Evolutionary conservation across 228 moss, liverwort and hornwort species (phyloP), one percentile per base, ranked within the genome.

Genomic region (Sphagnum fallax): DNA sequence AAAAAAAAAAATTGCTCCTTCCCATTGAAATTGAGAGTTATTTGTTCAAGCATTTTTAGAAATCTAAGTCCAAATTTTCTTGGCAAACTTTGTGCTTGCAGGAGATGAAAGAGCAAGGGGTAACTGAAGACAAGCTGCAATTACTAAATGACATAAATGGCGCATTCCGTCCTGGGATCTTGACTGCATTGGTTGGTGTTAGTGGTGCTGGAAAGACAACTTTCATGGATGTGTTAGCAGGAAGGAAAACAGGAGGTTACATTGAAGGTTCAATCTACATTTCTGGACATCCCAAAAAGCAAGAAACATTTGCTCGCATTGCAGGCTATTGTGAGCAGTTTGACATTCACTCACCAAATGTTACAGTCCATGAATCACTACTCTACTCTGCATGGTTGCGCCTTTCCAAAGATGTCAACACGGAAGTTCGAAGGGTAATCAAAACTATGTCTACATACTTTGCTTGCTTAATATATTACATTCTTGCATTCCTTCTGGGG

Each of bases 121-220:
- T 93, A 0, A 63, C 72, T 0, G 97, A 97, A 61, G 80, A 82
- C 48, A 90, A 80, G 58, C 69, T 97, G 67, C 93, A 93, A 76
- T 66, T 93, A 67, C 78, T 97, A 49, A 83, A 82, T 52, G 90
- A 97, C 49, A 93, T 97, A 53, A 93, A 76, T 73, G 97, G 97
- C 14, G 97, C 97, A 8, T 97, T 97, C 13, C 72, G 91, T 71
- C 97, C 97, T 1, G 91, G 97, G 18, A 88, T 97, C 9, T 77
- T 97, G 12, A 97, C 97, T 53, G 93, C 97, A 4, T 68, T 97
- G 55, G 88, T 93, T 8, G 93, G 97, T 15, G 74, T 93, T 5
- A 93, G 93, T 66, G 97, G 97, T 4, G 97, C 97, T 10, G 97
- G 97, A 1, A 97, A 97, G 52, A 97, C 97, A 0, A 97, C 97